Conservation (phyloP, 2,329 filamentous ascomycete genomes). For the Pyrenochaeta sp. region DNA sequence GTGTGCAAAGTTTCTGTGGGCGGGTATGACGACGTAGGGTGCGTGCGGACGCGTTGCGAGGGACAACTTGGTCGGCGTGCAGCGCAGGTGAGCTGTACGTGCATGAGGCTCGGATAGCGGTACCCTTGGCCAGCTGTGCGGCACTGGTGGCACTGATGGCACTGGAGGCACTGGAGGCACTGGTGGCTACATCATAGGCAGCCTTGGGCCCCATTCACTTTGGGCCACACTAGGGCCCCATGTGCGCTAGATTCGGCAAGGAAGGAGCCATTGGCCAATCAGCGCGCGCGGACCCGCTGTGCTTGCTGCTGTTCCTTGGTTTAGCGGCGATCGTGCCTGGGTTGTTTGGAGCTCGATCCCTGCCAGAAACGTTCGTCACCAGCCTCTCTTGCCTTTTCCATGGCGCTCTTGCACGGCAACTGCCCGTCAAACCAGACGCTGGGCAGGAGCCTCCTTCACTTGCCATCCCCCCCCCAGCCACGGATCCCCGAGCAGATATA, state of each 20-base stretch:
- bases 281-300: background rate
- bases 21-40: background rate
- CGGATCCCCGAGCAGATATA: slow-evolving; percentile 27
- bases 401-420: background rate
- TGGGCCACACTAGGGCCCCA: slow-evolving; percentile 4
- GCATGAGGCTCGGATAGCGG: slow-evolving; percentile 13
- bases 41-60: slow-evolving; percentile 2
- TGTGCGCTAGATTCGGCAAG: slow-evolving; percentile 8
- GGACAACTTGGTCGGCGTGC: slow-evolving; percentile 4
- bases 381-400: slow-evolving; percentile 11
- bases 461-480: slow-evolving; percentile 16
- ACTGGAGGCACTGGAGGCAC: too few relatives aligned
- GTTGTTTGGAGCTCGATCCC: slow-evolving; percentile 16
- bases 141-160: background rate
- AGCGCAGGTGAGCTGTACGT: slow-evolving; percentile 27
- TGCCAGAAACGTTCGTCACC: slow-evolving; percentile 13
- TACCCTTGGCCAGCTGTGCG: slow-evolving; percentile 5
- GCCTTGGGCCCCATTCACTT: slow-evolving; percentile 9
- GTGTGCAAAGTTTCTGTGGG: background rate
- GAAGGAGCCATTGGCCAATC: slow-evolving; percentile 23
- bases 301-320: slow-evolving; percentile 20
- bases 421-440: slow-evolving; percentile 4
- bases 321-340: slow-evolving; percentile 24
- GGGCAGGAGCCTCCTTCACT: slow-evolving; percentile 16
- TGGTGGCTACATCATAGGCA: slow-evolving; percentile 29